Evolutionary conservation across 164 flowering plant species (phyloP).

Genomic region (Vitis vinifera): DNA sequence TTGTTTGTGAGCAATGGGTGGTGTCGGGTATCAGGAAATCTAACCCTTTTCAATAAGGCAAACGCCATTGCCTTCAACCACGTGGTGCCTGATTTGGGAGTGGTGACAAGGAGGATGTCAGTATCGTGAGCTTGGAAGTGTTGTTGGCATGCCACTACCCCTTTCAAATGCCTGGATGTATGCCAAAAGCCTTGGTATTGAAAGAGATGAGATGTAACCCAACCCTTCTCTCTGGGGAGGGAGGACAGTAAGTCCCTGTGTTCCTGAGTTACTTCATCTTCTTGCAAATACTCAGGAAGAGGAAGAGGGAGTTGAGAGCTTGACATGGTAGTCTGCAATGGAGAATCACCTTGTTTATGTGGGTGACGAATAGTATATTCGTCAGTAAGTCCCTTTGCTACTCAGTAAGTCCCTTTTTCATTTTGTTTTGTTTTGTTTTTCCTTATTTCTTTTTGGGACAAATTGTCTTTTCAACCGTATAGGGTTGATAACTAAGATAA

Average conservation of each 20-base stretch:
- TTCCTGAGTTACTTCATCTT: constrained; percentile 9
- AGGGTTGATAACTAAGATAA: too few relatives aligned
- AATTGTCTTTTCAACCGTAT: too few relatives aligned
- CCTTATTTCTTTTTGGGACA: too few relatives aligned
- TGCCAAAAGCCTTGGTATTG: constrained; percentile 57
- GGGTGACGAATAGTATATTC: too few relatives aligned
- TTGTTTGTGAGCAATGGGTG: constrained; percentile 34
- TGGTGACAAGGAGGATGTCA: constrained; percentile 37
- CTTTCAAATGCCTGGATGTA: constrained; percentile 21
- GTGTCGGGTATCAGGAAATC: background rate
- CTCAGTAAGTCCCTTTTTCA: too few relatives aligned
- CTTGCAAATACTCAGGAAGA: too few relatives aligned
- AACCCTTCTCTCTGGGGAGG: constrained; percentile 35
- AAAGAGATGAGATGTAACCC: constrained; percentile 19
- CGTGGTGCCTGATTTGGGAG: constrained; percentile 57
- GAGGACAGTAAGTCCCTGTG: constrained; percentile 22
- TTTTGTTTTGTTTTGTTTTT: too few relatives aligned
- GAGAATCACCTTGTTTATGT: too few relatives aligned
- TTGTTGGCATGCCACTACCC: constrained; percentile 25
- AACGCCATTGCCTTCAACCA: constrained; percentile 51
- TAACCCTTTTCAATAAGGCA: constrained; percentile 22
- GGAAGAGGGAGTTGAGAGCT: too few relatives aligned
- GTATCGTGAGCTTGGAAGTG: constrained; percentile 38
- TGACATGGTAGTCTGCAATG: too few relatives aligned
- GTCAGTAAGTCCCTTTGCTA: too few relatives aligned